These are phyloP conservation scores for Sporisorium scitamineum DNA, from an alignment of 1,284 basidiomycete species.

Conservation along the genomic window DNA sequence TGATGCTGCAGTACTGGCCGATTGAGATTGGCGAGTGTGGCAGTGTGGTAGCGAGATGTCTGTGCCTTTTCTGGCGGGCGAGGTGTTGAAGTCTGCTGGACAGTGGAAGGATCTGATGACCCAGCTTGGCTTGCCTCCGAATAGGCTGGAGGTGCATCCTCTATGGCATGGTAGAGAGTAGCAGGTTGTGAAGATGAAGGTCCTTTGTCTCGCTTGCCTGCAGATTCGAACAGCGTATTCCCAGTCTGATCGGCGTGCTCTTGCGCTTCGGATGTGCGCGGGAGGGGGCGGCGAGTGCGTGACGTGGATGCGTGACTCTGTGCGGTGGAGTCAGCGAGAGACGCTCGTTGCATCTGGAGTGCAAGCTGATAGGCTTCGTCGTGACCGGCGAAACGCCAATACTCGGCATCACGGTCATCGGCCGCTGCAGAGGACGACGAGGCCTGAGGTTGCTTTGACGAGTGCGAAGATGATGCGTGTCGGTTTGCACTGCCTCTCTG, in stretches of 20 bases:
- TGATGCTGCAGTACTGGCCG: conserved; percentile 27
- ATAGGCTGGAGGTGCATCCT: conserved; percentile 34
- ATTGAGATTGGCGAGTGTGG: conserved; percentile 7
- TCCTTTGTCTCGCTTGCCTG: conserved; percentile 2
- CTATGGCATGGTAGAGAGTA: neutral
- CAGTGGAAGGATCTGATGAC: conserved; percentile 6
- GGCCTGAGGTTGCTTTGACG: neutral
- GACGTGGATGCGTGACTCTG: neutral
- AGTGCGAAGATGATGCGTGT: conserved; percentile 3
- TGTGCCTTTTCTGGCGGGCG: conserved; percentile 12
- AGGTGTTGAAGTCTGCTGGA: neutral
- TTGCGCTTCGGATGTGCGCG: conserved; percentile 16
- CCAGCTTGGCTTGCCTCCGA: conserved; percentile 12
- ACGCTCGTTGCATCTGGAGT: conserved; percentile 33
- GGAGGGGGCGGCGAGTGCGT: conserved; percentile 23
- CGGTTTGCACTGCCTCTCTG: neutral
- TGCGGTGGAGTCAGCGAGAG: conserved; percentile 2
- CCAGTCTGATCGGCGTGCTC: neutral
- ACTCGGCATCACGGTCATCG: conserved; percentile 36
- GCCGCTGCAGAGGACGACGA: neutral
- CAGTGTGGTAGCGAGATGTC: conserved; percentile 8
- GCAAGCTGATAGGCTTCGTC: conserved; percentile 47
- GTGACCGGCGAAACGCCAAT: conserved; percentile 45
- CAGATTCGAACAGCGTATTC: neutral
- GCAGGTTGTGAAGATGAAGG: conserved; percentile 4